Evolutionary conservation across 1,139 yeast species (phyloP), one percentile per base, ranked within the genome.

Genomic region (Blastobotrys indianensis): DNA sequence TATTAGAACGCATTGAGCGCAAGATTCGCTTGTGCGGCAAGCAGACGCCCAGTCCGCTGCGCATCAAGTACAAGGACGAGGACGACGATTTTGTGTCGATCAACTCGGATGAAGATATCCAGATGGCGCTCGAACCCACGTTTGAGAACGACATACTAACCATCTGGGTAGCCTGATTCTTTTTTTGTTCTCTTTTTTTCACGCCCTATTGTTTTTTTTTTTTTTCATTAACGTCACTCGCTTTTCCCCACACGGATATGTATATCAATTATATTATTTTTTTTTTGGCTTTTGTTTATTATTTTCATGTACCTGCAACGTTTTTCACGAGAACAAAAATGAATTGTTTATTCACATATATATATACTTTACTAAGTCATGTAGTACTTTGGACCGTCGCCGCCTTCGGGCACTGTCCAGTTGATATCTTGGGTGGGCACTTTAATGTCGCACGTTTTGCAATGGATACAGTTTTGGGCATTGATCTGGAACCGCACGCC

Each of bases 401-500:
- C 97, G 51, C 98, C 97, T 69, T 92, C 97, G 3, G 98, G 98
- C 12, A 87, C 95, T 7, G 81, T 77, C 98, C 98, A 92, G 61
- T 78, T 76, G 53, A 92, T 92, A 62, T 90, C 97, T 67, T 90
- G 97, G 0, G 87, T 74, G 8, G 98, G 98, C 12, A 84, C 94
- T 67, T 92, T 92, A 64, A 92, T 92, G 67, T 92, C 98, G 71
- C 98, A 92, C 11, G 97, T 90, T 68, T 92, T 92, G 70, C 98
- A 92, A 66, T 92, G 98, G 54, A 92, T 88, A 70, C 98, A 92
- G 67, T 92, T 92, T 66, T 92, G 98, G 17, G 95, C 77, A 67
- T 92, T 92, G 65, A 92, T 90, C 64, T 87, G 94, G 69, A 92
- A 90, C 59, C 79, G 76, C 29, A 87, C 94, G 3, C 94, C 94